A percentile compares a stretch with the other conserved stretches of the same genome.
These are phyloP conservation scores for Trebouxia sp. DNA, from an alignment of 139 green algal genomes.

Conservation along the genomic window DNA sequence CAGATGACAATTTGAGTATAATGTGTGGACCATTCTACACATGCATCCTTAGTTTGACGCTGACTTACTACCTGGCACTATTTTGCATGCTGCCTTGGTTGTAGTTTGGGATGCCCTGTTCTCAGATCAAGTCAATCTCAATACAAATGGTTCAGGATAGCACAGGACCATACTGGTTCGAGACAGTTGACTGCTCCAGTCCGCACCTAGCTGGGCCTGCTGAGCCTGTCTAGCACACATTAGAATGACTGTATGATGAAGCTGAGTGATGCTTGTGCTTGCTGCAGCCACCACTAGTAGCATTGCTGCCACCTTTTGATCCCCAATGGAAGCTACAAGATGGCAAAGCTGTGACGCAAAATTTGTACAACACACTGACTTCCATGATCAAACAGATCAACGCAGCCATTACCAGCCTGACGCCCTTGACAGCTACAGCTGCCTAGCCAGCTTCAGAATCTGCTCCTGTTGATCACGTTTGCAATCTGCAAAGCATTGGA, in stretches of 20 bases:
- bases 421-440: background rate
- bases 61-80: too few relatives aligned
- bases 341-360: conserved; percentile 48
- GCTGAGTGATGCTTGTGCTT: background rate
- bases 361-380: conserved; percentile 56
- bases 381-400: conserved; percentile 75
- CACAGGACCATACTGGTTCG: too few relatives aligned
- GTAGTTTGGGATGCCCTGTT: too few relatives aligned
- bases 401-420: conserved; percentile 36
- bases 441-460: background rate
- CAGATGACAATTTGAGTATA: too few relatives aligned
- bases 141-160: too few relatives aligned
- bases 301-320: conserved; percentile 44
- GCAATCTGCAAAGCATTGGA: background rate
- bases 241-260: too few relatives aligned
- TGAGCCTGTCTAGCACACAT: background rate
- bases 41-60: too few relatives aligned
- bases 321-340: conserved; percentile 64
- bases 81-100: too few relatives aligned
- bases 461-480: background rate
- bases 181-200: too few relatives aligned
- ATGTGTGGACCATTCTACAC: too few relatives aligned
- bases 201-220: too few relatives aligned
- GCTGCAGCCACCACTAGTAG: conserved; percentile 57
- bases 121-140: too few relatives aligned